Evolutionary conservation across 331 rosid genomes (phyloP), one percentile per base, ranked within the genome.

Genomic region (Pyrus hybrid): DNA sequence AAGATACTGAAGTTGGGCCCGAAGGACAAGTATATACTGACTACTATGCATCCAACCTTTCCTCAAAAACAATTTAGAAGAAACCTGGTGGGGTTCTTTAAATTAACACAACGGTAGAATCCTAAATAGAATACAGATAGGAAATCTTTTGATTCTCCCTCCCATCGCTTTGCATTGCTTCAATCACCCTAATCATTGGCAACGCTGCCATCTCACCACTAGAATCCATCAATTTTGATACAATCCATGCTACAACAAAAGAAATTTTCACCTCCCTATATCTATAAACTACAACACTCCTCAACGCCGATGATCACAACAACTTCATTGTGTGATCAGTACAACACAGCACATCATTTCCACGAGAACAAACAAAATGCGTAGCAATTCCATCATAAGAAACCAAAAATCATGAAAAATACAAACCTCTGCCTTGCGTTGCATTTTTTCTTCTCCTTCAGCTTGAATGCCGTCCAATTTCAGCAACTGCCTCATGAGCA

Each of bases 401-500:
- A 82, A 78, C 30, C 51, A 17, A 54, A 63, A 73, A 4, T 57
- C 25, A 30, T 67, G 45, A 1, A 9, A 69, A 70, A 65, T 4
- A 65, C 81, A 62, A 87, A 93, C 97, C 99, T 94, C 99, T 0
- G 89, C 85, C 85, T 88, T 94, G 71, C 99, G 86, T 86, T 86
- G 93, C 83, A 87, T 26, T 83, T 85, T 94, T 6, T 89, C 89
- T 77, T 87, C 93, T 56, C 96, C 99, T 73, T 92, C 97, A 75
- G 97, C 99, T 76, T 87, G 80, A 69, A 92, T 92, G 28, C 91
- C 56, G 76, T 92, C 99, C 86, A 94, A 68, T 69, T 87, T 86
- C 90, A 94, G 83, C 88, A 92, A 80, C 76, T 92, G 91, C 72
- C 86, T 85, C 99, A 90, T 92, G 23, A 94, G 93, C 85, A 94